phyloP scores from a whole-genome alignment of 345 rosid species.

The Eutrema yunnanense region DNA sequence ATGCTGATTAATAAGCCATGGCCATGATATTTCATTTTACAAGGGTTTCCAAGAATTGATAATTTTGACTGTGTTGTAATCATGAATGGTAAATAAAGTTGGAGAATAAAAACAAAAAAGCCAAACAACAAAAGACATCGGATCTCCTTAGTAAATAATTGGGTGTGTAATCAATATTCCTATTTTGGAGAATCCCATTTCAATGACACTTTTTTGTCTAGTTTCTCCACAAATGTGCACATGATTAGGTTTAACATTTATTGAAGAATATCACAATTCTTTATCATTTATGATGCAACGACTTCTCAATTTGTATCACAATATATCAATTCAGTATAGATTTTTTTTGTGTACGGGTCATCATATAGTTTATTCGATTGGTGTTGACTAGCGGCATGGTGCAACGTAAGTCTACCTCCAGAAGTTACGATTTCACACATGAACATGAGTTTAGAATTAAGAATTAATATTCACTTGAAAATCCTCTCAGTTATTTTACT shows the following conservation, averaged over 20 bases:
- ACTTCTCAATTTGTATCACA: background rate
- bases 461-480: background rate
- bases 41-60: background rate
- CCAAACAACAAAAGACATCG: slow-evolving; percentile 13
- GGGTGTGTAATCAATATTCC: slow-evolving; percentile 12
- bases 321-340: background rate
- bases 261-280: background rate
- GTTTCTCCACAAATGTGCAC: slow-evolving; percentile 7
- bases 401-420: background rate
- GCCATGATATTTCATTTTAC: background rate
- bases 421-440: background rate
- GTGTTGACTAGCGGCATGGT: background rate
- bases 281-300: background rate
- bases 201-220: slow-evolving; percentile 3
- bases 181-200: slow-evolving; percentile 7
- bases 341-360: background rate
- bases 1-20: background rate
- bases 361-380: background rate
- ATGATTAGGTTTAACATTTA: slow-evolving; percentile 17
- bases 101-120: background rate
- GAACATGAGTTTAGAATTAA: background rate
- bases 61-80: background rate
- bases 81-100: background rate
- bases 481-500: too few relatives aligned
- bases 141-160: background rate